These are phyloP conservation scores for Neoboletus magnificus DNA, from an alignment of 768 basidiomycete genomes.

Conservation along the genomic window DNA sequence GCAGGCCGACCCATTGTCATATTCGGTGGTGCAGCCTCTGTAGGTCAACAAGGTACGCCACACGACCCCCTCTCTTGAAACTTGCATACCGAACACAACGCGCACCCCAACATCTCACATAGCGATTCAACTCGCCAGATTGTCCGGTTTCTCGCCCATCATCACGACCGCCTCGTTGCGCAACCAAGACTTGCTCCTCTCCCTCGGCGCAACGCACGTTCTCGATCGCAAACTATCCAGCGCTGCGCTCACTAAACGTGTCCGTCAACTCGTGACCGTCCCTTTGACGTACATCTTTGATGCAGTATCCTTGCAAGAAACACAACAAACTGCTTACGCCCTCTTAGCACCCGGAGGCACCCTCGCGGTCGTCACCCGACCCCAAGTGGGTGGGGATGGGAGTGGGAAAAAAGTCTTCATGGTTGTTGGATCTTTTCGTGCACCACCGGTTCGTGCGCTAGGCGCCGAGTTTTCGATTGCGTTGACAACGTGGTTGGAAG, in stretches of 20 bases:
- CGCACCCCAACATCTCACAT: too few relatives aligned
- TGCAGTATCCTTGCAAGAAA: constrained; percentile 29
- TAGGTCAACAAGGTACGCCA: constrained; percentile 35
- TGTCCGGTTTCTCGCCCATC: constrained; percentile 35
- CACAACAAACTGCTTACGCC: constrained; percentile 31
- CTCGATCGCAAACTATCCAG: constrained; percentile 28
- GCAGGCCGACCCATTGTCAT: constrained; percentile 31
- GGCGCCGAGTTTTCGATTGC: constrained; percentile 8
- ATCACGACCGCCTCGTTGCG: constrained; percentile 38
- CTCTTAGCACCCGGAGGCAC: constrained; percentile 31
- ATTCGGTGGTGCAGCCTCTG: constrained; percentile 35
- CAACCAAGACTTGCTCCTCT: constrained; percentile 29
- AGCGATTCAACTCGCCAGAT: constrained; percentile 32
- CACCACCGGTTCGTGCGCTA: background rate
- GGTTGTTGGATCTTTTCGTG: constrained; percentile 4
- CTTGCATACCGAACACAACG: too few relatives aligned
- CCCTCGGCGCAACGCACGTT: constrained; percentile 37
- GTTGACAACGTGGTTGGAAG: constrained; percentile 10
- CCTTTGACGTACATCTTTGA: constrained; percentile 21
- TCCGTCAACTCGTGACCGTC: background rate
- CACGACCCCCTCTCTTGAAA: too few relatives aligned
- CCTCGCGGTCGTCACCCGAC: constrained; percentile 10
- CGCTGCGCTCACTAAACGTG: background rate
- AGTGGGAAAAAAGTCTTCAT: background rate
- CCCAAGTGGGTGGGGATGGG: background rate